Percentiles rank a stretch among this genome's conserved stretches.
Conservation (phyloP, 495 filamentous ascomycete genomes). For the Lasiosphaeria ovina region DNA sequence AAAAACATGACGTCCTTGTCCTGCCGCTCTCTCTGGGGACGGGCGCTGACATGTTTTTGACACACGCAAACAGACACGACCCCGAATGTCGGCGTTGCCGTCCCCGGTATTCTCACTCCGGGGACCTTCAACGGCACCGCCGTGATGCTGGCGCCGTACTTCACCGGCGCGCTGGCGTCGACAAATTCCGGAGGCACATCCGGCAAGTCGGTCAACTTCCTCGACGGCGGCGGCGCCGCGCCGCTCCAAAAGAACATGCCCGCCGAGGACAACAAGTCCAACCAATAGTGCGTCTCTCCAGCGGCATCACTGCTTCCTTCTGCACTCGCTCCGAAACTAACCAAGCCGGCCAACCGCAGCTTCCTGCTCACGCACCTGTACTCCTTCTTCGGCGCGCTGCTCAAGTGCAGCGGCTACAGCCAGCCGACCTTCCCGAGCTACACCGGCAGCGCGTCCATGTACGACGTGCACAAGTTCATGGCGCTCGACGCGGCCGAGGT, state of each 20-base stretch:
- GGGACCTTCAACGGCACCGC: constrained; percentile 40
- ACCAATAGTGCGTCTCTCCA: constrained; percentile 49
- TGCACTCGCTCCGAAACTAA: neutral
- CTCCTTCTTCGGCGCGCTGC: constrained; percentile 51
- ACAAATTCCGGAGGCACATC: constrained; percentile 36
- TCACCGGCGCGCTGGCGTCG: constrained; percentile 48
- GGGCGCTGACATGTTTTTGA: constrained; percentile 1
- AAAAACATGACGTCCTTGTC: neutral
- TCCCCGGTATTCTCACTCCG: constrained; percentile 52
- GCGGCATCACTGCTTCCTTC: neutral
- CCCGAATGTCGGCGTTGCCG: constrained; percentile 42
- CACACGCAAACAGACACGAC: constrained; percentile 37
- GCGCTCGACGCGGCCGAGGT: constrained; percentile 46
- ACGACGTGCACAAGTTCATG: constrained; percentile 58
- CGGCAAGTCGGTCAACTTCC: constrained; percentile 50
- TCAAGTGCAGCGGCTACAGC: constrained; percentile 49
- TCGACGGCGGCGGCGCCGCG: constrained; percentile 53
- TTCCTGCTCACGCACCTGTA: constrained; percentile 56
- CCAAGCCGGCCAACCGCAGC: constrained; percentile 24
- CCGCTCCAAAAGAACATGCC: constrained; percentile 51
- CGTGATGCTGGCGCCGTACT: constrained; percentile 55
- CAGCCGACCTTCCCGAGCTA: constrained; percentile 43
- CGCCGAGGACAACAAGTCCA: constrained; percentile 34
- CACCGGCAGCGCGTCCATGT: constrained; percentile 42
- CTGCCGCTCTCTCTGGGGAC: neutral